Evolutionary conservation across 2,329 filamentous ascomycete genomes (phyloP).

Genomic region (Podosphaera fusca): DNA sequence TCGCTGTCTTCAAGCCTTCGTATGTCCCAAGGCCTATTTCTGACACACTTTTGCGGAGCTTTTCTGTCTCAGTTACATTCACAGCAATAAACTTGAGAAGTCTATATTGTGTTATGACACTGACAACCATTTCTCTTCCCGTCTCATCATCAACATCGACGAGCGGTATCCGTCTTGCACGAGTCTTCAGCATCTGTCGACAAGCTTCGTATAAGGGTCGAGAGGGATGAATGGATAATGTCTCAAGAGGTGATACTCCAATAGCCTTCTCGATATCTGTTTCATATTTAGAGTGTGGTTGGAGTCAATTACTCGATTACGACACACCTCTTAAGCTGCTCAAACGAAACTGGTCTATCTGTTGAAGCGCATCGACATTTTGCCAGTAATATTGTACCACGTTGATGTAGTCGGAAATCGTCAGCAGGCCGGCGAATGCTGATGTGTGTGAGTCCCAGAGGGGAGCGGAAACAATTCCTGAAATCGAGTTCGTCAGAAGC

Average conservation of each 20-base stretch:
- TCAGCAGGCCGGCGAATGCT: slow-evolving; percentile 81
- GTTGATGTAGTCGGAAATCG: slow-evolving; percentile 94
- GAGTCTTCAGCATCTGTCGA: slow-evolving; percentile 77
- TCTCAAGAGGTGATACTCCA: slow-evolving; percentile 75
- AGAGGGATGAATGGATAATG: slow-evolving; percentile 82
- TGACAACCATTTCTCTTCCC: slow-evolving; percentile 74
- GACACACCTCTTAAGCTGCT: slow-evolving; percentile 66
- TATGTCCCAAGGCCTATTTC: slow-evolving; percentile 78
- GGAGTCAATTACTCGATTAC: background rate
- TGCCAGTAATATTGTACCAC: slow-evolving; percentile 98
- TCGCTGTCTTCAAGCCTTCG: slow-evolving; percentile 52
- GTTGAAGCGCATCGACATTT: slow-evolving; percentile 68
- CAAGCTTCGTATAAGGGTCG: slow-evolving; percentile 86
- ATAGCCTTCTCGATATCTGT: slow-evolving; percentile 88
- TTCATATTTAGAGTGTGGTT: slow-evolving; percentile 6
- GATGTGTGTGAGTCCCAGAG: slow-evolving; percentile 90
- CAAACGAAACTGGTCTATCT: slow-evolving; percentile 82
- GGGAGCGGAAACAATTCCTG: slow-evolving; percentile 91
- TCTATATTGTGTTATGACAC: slow-evolving; percentile 91
- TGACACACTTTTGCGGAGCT: slow-evolving; percentile 65
- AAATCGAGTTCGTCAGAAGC: slow-evolving; percentile 4
- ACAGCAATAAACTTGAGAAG: slow-evolving; percentile 98
- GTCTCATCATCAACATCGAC: slow-evolving; percentile 92
- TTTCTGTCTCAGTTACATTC: slow-evolving; percentile 64
- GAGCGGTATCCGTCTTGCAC: slow-evolving; percentile 78